These are phyloP conservation scores for Cercophora sp. DNA, from an alignment of 495 filamentous ascomycete species.

Conservation along the genomic window DNA sequence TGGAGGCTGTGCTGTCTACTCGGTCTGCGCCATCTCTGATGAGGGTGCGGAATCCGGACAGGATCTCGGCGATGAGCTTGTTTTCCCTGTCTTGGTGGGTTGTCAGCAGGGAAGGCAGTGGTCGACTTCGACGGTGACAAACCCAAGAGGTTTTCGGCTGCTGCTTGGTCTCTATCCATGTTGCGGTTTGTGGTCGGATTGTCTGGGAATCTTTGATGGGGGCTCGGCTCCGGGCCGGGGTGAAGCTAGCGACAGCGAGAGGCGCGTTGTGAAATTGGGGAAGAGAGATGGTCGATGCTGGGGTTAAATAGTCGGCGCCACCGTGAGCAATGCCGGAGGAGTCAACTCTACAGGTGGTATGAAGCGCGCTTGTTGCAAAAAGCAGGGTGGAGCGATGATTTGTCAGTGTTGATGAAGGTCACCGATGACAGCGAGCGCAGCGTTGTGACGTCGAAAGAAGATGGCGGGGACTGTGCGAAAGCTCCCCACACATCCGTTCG, in stretches of 20 bases:
- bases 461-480: background rate
- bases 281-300: no score
- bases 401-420: background rate
- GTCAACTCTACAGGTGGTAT: background rate
- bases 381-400: background rate
- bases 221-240: no score
- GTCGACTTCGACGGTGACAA: background rate
- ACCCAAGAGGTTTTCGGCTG: constrained; percentile 13
- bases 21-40: constrained; percentile 28
- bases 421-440: no score
- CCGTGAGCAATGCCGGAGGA: background rate
- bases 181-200: no score
- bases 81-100: constrained; percentile 31
- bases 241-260: no score
- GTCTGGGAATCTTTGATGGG: no score
- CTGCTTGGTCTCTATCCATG: constrained; percentile 13
- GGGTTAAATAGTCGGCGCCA: no score
- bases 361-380: background rate
- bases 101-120: background rate
- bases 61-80: constrained; percentile 36
- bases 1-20: constrained; percentile 22
- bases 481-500: no score
- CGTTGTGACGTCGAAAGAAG: background rate
- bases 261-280: no score
- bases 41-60: constrained; percentile 33